These are phyloP conservation scores for Fusarium bactridioides DNA, from an alignment of 2,329 filamentous ascomycete species.

Conservation along the genomic window DNA sequence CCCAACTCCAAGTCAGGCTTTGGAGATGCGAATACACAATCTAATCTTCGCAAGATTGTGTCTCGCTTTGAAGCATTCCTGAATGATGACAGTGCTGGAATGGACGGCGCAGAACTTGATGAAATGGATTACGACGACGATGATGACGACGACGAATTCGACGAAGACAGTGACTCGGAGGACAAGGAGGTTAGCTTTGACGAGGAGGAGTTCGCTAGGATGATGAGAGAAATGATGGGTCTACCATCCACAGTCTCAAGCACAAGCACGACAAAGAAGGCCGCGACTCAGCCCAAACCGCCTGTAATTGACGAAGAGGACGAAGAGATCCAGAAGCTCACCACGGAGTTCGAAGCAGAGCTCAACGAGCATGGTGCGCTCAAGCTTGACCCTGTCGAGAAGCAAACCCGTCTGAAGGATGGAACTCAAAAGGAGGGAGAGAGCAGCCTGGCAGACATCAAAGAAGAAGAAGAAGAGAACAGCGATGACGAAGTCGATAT, in stretches of 20 bases:
- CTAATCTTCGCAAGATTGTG: constrained; percentile 88
- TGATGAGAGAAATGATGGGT: constrained; percentile 95
- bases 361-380: constrained; percentile 74
- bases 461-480: constrained; percentile 58
- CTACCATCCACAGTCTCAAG: constrained; percentile 49
- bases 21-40: constrained; percentile 72
- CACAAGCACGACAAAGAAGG: neutral
- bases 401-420: constrained; percentile 43
- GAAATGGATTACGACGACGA: constrained; percentile 72
- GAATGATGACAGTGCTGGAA: constrained; percentile 81
- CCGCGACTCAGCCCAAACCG: neutral
- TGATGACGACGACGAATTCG: constrained; percentile 59
- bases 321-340: constrained; percentile 70
- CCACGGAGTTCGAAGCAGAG: constrained; percentile 76
- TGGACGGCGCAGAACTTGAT: constrained; percentile 77
- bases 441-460: constrained; percentile 39
- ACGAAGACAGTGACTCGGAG: constrained; percentile 68
- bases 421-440: constrained; percentile 34
- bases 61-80: constrained; percentile 92
- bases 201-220: constrained; percentile 81
- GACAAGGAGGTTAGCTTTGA: constrained; percentile 82
- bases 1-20: constrained; percentile 56
- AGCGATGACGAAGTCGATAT: constrained; percentile 72
- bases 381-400: constrained; percentile 55
- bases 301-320: constrained; percentile 58